Conservation (phyloP, 2,329 filamentous ascomycete species). For the Botrytis pseudocinerea region DNA sequence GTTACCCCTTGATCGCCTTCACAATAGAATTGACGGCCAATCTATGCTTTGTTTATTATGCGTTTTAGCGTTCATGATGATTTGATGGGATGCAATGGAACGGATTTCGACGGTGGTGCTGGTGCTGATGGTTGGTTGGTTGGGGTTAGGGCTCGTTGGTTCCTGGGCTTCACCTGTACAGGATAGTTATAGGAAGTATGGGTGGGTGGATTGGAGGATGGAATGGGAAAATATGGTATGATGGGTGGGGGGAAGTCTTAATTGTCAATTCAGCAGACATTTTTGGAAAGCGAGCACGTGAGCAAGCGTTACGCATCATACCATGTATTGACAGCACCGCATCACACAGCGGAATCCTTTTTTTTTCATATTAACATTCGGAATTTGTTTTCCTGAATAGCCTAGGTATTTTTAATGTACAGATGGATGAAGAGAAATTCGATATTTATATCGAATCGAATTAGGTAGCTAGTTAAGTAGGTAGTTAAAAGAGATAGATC, state of each 20-base stretch:
- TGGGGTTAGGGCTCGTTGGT: constrained; percentile 13
- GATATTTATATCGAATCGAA: background rate
- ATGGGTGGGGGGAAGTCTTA: constrained; percentile 3
- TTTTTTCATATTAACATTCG: background rate
- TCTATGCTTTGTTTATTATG: constrained; percentile 11
- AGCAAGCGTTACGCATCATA: background rate
- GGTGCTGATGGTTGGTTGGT: background rate
- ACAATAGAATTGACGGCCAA: background rate
- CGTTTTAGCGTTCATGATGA: constrained; percentile 19
- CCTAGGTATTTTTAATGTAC: constrained; percentile 19
- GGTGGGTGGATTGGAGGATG: background rate
- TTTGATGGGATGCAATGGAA: background rate
- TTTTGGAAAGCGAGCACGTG: constrained; percentile 1
- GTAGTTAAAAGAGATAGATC: constrained; percentile 1
- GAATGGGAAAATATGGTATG: background rate
- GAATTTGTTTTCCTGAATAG: constrained; percentile 13
- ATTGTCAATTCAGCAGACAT: background rate
- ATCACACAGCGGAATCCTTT: background rate
- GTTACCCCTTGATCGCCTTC: background rate
- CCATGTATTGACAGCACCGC: background rate
- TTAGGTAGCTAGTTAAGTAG: constrained; percentile 12
- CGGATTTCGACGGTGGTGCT: constrained; percentile 1
- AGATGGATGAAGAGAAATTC: constrained; percentile 4
- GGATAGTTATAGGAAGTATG: background rate
- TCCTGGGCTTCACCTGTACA: constrained; percentile 12